Percentiles rank a stretch among this genome's conserved stretches.
These are phyloP conservation scores for Delitschia confertaspora DNA, from an alignment of 495 filamentous ascomycete genomes.

Conservation along the genomic window DNA sequence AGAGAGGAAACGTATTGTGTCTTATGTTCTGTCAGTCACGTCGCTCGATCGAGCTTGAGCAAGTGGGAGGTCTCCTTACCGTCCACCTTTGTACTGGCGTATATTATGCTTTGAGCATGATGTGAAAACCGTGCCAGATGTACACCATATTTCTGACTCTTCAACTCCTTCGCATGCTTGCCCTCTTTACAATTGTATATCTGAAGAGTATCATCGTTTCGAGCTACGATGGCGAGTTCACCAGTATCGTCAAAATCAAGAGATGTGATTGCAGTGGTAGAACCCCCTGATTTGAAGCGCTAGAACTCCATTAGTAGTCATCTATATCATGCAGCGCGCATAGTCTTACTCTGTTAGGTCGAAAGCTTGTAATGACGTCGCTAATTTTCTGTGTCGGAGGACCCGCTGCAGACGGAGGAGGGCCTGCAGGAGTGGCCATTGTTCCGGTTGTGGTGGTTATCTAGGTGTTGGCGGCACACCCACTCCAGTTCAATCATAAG, in stretches of 20 bases:
- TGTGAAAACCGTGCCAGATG: conserved; percentile 93
- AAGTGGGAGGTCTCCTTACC: conserved; percentile 36
- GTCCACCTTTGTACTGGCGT: conserved; percentile 91
- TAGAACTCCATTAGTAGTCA: conserved; percentile 6
- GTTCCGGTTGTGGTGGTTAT: too few species aligned
- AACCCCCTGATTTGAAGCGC: conserved; percentile 40
- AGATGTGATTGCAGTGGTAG: conserved; percentile 52
- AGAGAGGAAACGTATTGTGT: conserved; percentile 82
- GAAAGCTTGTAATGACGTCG: conserved; percentile 34
- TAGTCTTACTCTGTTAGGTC: conserved; percentile 28
- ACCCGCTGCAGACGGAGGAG: conserved; percentile 7
- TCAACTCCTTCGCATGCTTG: conserved; percentile 70
- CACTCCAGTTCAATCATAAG: too few species aligned
- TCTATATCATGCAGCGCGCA: not conserved
- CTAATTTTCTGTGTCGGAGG: conserved; percentile 30
- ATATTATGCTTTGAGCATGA: conserved; percentile 75
- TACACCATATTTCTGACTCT: conserved; percentile 89
- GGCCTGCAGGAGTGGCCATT: conserved; percentile 11
- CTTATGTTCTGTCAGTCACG: conserved; percentile 33
- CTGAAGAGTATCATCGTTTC: conserved; percentile 88
- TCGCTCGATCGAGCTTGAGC: not conserved
- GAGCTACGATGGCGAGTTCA: conserved; percentile 76
- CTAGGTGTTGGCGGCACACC: too few species aligned
- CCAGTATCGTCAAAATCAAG: conserved; percentile 95
- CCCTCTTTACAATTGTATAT: conserved; percentile 89